Base-by-base conservation (phyloP, 2,329 filamentous ascomycete genomes). In the Ustulina deusta region DNA sequence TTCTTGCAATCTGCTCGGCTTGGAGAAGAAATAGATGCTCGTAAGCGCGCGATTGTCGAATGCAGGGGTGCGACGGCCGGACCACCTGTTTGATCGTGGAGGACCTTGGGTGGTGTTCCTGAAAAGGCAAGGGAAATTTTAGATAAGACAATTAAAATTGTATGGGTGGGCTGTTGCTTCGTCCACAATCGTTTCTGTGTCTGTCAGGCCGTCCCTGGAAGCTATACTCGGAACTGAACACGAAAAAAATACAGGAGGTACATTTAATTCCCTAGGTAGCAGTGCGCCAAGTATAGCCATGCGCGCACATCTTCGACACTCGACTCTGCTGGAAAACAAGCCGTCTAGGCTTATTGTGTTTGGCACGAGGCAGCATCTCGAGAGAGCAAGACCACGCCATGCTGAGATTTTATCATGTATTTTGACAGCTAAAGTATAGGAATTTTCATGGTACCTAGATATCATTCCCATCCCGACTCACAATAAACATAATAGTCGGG, bases 381-480 rank as follows among this genome's bases (percentile, higher is more conserved):
- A 22, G 36, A 22, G 9, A 46, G 42, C 17, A 32, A 61, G 7
- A 4, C 34, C 5, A n/a, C 25, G 29, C 9, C 11, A 34, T 52
- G 38, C 29, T 61, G 36, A 55, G 42, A 38, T 44, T 49, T 57
- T 63, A 72, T 73, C 65, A 69, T 74, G 70, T 75, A 71, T 74
- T 73, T 72, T 72, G 70, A 65, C 61, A 70, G 63, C 69, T 73
- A 71, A 68, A 60, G 36, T 62, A 65, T 63, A 61, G 54, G 54
- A 61, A 67, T 72, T 72, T 72, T 72, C 67, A 68, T 74, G 62
- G 65, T 71, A 73, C 65, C 70, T 71, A 66, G 63, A 69, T 69
- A 68, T 63, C 69, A 65, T 70, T 66, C 58, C 48, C 42, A 5
- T 34, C 58, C 55, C n/a, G n/a, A 65, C 65, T 67, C 71, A 70